phyloP scores from a whole-genome alignment of 2,329 filamentous ascomycete species.

The Chaetomiaceae sp. region DNA sequence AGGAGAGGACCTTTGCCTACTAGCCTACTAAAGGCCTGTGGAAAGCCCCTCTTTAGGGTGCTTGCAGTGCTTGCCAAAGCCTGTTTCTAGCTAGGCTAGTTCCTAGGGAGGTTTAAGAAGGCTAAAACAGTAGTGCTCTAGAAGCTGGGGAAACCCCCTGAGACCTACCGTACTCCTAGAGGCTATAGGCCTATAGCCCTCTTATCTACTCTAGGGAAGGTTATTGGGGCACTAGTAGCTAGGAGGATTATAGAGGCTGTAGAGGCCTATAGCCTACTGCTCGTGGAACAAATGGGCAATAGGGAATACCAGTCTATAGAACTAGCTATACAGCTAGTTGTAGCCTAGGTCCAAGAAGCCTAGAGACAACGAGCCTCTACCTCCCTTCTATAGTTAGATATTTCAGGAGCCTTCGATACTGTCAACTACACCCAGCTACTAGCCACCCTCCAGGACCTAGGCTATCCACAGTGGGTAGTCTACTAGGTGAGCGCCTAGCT shows the following conservation, averaged over 20 bases:
- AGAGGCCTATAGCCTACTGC: constrained; percentile 1
- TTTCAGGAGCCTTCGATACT: constrained; percentile 2
- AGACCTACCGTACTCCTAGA: neutral
- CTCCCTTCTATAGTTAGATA: neutral
- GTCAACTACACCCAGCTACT: constrained; percentile 6
- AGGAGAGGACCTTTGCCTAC: neutral
- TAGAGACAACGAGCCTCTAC: neutral
- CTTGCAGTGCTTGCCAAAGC: neutral
- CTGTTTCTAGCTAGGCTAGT: neutral
- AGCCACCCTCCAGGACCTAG: neutral
- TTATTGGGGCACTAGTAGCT: constrained; percentile 5
- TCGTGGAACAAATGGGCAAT: constrained; percentile 1
- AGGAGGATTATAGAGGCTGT: neutral
- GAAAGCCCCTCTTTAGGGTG: neutral
- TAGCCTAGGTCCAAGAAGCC: neutral
- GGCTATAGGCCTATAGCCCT: constrained; percentile 9
- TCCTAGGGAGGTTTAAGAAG: neutral
- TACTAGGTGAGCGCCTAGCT: neutral
- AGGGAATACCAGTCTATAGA: constrained; percentile 2
- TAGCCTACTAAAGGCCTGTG: constrained; percentile 4
- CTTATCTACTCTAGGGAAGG: constrained; percentile 4
- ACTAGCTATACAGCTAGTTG: neutral
- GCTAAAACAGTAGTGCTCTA: constrained; percentile 1
- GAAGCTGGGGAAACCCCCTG: neutral
- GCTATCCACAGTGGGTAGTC: constrained; percentile 1